Evolutionary conservation across 768 basidiomycete species (phyloP).

Genomic region (Lyophyllum shimeji): DNA sequence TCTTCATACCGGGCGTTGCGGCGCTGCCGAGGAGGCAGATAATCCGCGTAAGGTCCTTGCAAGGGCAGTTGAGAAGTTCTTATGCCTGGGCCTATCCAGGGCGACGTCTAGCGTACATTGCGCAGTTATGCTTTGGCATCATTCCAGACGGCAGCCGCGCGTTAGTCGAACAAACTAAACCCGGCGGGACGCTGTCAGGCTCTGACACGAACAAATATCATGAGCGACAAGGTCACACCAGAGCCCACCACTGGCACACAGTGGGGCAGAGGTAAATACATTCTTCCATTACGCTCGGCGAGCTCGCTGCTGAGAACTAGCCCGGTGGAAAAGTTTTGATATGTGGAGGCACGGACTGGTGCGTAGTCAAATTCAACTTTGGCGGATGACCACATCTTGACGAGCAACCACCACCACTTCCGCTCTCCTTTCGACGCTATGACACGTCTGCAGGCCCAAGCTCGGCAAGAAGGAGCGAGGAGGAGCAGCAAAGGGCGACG

Average conservation of each 20-base stretch:
- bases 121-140: background rate
- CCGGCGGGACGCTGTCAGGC: background rate
- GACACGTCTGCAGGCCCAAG: slow-evolving; percentile 52
- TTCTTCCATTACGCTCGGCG: background rate
- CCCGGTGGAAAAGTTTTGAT: slow-evolving; percentile 59
- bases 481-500: slow-evolving; percentile 43
- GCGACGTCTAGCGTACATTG: background rate
- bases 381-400: background rate
- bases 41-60: no score
- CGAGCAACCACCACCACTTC: background rate
- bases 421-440: no score
- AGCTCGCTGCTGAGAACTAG: background rate
- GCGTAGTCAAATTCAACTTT: slow-evolving; percentile 25
- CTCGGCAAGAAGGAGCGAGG: slow-evolving; percentile 75
- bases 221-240: background rate
- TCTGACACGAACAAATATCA: background rate
- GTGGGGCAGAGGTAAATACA: background rate
- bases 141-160: background rate
- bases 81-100: no score
- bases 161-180: background rate
- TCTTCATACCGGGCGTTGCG: no score
- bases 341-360: slow-evolving; percentile 90
- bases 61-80: no score
- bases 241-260: background rate
- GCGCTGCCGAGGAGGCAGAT: no score